Conservation (phyloP, 495 filamentous ascomycete species). For the Daldinia bambusicola region DNA sequence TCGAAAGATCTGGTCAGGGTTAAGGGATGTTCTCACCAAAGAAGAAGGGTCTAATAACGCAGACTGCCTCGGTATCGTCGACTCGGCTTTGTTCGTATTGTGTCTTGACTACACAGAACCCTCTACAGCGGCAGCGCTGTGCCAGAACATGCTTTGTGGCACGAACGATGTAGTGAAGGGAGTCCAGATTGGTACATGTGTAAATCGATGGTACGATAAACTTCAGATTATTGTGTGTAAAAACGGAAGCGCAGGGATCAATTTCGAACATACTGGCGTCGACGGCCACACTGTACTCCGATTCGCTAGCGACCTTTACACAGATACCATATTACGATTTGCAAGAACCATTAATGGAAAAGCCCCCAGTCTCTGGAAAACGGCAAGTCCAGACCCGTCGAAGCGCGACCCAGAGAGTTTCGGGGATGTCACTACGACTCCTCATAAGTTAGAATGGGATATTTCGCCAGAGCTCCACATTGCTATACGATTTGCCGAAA, state of each 20-base stretch:
- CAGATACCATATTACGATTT: conserved; percentile 96
- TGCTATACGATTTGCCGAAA: conserved; percentile 94
- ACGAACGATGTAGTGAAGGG: conserved; percentile 91
- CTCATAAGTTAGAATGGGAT: conserved; percentile 97
- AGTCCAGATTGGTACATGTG: conserved; percentile 96
- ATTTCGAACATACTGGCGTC: conserved; percentile 98
- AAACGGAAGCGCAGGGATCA: conserved; percentile 97
- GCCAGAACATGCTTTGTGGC: conserved; percentile 98
- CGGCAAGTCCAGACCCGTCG: conserved; percentile 87
- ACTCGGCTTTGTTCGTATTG: conserved; percentile 91
- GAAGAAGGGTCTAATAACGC: conserved; percentile 92
- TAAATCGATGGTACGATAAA: conserved; percentile 99
- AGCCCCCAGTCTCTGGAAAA: conserved; percentile 91
- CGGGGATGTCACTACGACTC: conserved; percentile 92
- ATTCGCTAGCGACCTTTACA: conserved; percentile 96
- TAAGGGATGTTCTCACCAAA: conserved; percentile 87
- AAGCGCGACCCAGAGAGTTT: conserved; percentile 95
- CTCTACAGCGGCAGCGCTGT: conserved; percentile 77
- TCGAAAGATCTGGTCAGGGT: conserved; percentile 90
- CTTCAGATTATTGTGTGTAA: conserved; percentile 99
- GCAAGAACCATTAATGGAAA: conserved; percentile 96
- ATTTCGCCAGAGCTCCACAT: conserved; percentile 93
- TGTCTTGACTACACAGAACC: conserved; percentile 95
- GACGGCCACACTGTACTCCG: conserved; percentile 97
- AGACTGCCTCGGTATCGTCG: conserved; percentile 92